phyloP scores from a whole-genome alignment of 2,329 filamentous ascomycete species.

The Aspergillus latus region DNA sequence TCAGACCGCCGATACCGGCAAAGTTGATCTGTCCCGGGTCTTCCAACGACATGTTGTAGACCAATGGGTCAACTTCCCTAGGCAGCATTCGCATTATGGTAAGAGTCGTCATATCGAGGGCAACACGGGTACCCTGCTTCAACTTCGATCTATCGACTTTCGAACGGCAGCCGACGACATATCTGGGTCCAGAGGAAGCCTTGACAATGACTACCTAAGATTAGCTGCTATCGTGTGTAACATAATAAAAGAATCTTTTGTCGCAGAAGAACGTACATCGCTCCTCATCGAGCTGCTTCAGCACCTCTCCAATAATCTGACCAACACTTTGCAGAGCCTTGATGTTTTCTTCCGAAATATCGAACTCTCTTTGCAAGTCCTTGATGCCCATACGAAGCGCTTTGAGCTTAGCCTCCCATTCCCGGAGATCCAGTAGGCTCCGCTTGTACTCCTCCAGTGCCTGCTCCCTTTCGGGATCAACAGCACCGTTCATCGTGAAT shows the following conservation, averaged over 20 bases:
- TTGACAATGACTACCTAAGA: conserved; percentile 82
- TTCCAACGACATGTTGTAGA: conserved; percentile 99
- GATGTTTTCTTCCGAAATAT: conserved; percentile 98
- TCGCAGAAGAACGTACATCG: conserved; percentile 67
- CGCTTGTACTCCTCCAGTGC: conserved; percentile 76
- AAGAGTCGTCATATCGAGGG: conserved; percentile 97
- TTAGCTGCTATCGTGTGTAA: conserved; percentile 15
- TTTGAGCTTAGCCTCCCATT: conserved; percentile 99
- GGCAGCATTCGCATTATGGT: conserved; percentile 99
- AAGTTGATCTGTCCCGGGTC: conserved; percentile 98
- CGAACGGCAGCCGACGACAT: conserved; percentile 96
- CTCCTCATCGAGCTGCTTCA: conserved; percentile 98
- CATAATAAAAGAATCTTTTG: neutral
- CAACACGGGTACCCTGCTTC: conserved; percentile 97
- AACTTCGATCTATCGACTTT: conserved; percentile 97
- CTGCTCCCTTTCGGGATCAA: conserved; percentile 60
- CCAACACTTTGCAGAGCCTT: conserved; percentile 98
- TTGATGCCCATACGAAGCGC: conserved; percentile 92
- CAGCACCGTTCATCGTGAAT: conserved; percentile 39
- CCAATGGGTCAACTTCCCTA: conserved; percentile 94
- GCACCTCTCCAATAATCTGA: conserved; percentile 97
- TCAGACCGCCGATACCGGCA: conserved; percentile 93
- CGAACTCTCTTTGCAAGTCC: conserved; percentile 88
- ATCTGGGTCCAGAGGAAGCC: conserved; percentile 93
- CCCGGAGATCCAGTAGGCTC: conserved; percentile 88